These are phyloP conservation scores for Forsythia suspensa DNA, from an alignment of 257 asterid species.

Conservation along the genomic window DNA sequence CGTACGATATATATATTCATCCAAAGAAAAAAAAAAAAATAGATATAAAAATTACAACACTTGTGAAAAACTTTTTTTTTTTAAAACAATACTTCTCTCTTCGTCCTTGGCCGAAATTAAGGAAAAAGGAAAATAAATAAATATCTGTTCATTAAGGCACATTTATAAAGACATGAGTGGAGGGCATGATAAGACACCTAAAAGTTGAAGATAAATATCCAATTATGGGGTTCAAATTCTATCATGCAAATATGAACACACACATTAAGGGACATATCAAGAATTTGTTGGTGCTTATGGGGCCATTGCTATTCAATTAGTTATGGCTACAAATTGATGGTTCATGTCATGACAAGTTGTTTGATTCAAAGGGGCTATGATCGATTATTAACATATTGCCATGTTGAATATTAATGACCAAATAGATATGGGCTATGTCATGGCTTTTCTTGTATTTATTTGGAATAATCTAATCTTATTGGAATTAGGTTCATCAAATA, in stretches of 20 bases:
- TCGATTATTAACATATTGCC: slow-evolving; percentile 3
- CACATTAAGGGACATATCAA: not conserved
- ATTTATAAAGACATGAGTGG: slow-evolving; percentile 4
- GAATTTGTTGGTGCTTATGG: not conserved
- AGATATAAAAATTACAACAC: too few relatives aligned
- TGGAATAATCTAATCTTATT: too few relatives aligned
- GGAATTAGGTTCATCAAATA: too few relatives aligned
- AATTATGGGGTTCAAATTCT: not conserved
- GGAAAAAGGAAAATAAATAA: too few relatives aligned
- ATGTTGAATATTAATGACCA: too few relatives aligned
- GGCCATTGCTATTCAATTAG: not conserved
- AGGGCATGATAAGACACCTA: slow-evolving; percentile 26
- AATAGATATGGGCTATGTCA: too few relatives aligned
- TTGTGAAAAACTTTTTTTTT: not conserved
- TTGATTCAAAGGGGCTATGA: slow-evolving; percentile 24
- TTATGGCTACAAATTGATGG: not conserved
- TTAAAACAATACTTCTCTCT: not conserved
- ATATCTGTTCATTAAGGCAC: not conserved
- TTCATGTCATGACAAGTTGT: not conserved
- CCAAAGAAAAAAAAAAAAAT: not conserved
- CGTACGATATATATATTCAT: too few relatives aligned
- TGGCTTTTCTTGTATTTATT: too few relatives aligned
- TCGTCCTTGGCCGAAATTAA: not conserved
- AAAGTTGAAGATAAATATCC: slow-evolving; percentile 23
- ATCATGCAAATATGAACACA: not conserved